A percentile compares a stretch with the other conserved stretches of the same genome.
These are phyloP conservation scores for Amanita exitialis DNA, from an alignment of 768 basidiomycete genomes.

Conservation along the genomic window DNA sequence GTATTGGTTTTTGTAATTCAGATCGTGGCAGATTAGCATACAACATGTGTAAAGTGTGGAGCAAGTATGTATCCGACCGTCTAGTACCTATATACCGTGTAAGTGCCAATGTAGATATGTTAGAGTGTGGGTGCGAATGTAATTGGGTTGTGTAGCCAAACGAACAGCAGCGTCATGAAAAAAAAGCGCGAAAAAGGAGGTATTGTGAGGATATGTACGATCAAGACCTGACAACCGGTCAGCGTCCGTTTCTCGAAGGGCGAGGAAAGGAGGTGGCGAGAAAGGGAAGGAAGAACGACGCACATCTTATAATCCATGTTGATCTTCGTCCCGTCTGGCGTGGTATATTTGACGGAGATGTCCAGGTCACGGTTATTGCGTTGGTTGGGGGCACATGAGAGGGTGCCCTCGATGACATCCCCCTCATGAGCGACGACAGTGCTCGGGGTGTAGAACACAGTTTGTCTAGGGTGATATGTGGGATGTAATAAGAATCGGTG, in stretches of 20 bases:
- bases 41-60: not conserved
- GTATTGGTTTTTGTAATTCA: too few species aligned
- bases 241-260: slow-evolving; percentile 33
- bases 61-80: not conserved
- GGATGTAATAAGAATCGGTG: not conserved
- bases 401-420: slow-evolving; percentile 59
- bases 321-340: not conserved
- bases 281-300: slow-evolving; percentile 33
- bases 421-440: slow-evolving; percentile 62
- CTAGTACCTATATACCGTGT: slow-evolving; percentile 1
- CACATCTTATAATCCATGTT: slow-evolving; percentile 79
- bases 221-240: slow-evolving; percentile 72
- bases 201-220: slow-evolving; percentile 11
- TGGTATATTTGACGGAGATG: slow-evolving; percentile 68
- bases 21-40: not conserved
- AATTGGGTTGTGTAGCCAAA: not conserved
- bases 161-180: not conserved
- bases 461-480: slow-evolving; percentile 52
- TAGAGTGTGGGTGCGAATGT: not conserved
- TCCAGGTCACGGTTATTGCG: slow-evolving; percentile 95
- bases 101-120: not conserved
- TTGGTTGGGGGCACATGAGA: slow-evolving; percentile 81
- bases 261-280: slow-evolving; percentile 1
- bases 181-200: slow-evolving; percentile 5
- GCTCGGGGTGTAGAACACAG: slow-evolving; percentile 92